Percentiles rank a stretch among this genome's conserved stretches.
Conservation (phyloP, 1,284 basidiomycete genomes). For the Porogramme epimiltina region DNA sequence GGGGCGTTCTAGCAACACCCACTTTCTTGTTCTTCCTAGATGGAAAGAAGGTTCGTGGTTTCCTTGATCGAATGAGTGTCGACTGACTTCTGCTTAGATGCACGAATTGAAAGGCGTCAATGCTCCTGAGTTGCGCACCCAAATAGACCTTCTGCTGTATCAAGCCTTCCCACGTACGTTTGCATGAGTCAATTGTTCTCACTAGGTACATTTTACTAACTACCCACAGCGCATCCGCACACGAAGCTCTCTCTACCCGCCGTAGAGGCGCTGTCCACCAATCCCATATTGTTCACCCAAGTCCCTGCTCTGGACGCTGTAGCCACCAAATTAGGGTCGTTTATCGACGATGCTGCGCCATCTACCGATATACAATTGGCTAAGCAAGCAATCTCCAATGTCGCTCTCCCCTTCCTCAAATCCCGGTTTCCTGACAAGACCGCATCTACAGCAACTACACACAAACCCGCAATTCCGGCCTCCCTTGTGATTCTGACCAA, state of each 20-base stretch:
- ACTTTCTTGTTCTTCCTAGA: conserved; percentile 86
- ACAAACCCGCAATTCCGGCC: conserved; percentile 24
- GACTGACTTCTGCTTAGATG: conserved; percentile 38
- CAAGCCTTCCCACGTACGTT: conserved; percentile 78
- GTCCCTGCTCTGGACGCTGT: conserved; percentile 71
- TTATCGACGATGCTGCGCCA: conserved; percentile 51
- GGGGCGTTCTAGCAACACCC: conserved; percentile 77
- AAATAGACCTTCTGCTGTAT: conserved; percentile 73
- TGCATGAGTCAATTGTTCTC: too few relatives aligned
- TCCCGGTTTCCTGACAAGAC: conserved; percentile 37
- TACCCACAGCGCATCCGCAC: conserved; percentile 72
- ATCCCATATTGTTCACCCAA: conserved; percentile 77
- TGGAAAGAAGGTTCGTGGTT: conserved; percentile 61
- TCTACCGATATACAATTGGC: conserved; percentile 41
- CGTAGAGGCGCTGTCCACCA: conserved; percentile 64
- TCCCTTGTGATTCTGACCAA: conserved; percentile 34
- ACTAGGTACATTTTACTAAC: neutral
- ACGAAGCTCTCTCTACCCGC: conserved; percentile 60
- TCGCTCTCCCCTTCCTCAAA: conserved; percentile 71
- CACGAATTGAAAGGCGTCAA: conserved; percentile 79
- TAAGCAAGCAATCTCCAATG: conserved; percentile 49
- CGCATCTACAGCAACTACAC: conserved; percentile 17
- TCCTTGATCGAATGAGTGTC: neutral
- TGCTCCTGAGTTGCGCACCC: conserved; percentile 62
- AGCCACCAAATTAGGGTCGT: conserved; percentile 62